A percentile compares a stretch with the other conserved stretches of the same genome.
These are phyloP conservation scores for Xylaria scruposa DNA, from an alignment of 495 filamentous ascomycete genomes.

Conservation along the genomic window DNA sequence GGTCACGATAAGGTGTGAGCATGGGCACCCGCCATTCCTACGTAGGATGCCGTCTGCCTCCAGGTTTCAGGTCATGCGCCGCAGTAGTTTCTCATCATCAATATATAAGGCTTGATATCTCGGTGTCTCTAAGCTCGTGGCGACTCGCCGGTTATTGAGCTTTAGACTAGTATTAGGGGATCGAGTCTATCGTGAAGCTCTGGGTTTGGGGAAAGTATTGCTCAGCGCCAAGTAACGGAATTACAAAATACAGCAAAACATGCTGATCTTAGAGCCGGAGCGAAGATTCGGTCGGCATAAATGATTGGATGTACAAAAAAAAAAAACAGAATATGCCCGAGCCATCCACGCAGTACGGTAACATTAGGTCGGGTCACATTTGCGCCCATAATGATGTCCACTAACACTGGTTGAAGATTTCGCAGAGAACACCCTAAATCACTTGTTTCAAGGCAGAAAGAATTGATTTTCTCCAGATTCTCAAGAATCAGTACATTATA, in stretches of 20 bases:
- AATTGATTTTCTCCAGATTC: neutral
- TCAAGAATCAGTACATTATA: neutral
- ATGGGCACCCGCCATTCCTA: neutral
- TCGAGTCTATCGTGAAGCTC: neutral
- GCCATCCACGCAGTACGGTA: neutral
- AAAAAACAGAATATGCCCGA: neutral
- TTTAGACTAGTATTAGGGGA: neutral
- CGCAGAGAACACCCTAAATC: neutral
- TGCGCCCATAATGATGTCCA: neutral
- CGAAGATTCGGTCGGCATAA: neutral
- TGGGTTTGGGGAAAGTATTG: neutral
- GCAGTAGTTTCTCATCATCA: neutral
- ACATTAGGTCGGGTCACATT: conserved; percentile 1
- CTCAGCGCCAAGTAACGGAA: neutral
- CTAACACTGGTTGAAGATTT: neutral
- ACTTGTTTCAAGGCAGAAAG: neutral
- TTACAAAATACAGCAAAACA: neutral
- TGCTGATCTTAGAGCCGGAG: neutral
- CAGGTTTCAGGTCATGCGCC: conserved; percentile 22
- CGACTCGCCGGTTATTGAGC: neutral
- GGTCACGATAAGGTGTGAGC: neutral
- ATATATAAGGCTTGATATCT: neutral
- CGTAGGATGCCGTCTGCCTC: neutral
- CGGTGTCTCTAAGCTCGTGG: neutral
- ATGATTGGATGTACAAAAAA: neutral